Conservation (phyloP, 768 basidiomycete genomes). For the Suillus placidus region DNA sequence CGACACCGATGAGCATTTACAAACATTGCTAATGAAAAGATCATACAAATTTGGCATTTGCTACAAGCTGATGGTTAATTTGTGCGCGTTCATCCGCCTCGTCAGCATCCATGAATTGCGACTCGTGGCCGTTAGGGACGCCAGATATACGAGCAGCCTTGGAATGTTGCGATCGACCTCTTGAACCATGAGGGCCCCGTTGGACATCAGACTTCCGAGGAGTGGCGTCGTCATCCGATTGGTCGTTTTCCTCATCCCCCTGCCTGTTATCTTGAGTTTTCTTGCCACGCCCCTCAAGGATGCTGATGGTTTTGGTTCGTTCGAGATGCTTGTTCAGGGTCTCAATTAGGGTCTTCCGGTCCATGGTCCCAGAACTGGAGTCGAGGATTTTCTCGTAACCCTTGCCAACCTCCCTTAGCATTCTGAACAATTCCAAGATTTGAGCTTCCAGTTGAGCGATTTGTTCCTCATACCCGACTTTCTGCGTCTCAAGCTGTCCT, state of each 20-base stretch:
- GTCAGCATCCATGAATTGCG: conserved; percentile 91
- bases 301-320: conserved; percentile 80
- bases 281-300: conserved; percentile 72
- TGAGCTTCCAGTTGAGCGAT: conserved; percentile 89
- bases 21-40: not conserved
- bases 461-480: conserved; percentile 78
- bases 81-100: conserved; percentile 82
- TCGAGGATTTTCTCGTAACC: conserved; percentile 78
- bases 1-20: conserved; percentile 18
- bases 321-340: conserved; percentile 82
- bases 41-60: conserved; percentile 71
- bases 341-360: conserved; percentile 79
- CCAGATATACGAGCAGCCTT: conserved; percentile 43
- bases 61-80: conserved; percentile 81
- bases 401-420: conserved; percentile 84
- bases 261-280: conserved; percentile 27
- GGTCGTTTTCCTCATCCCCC: conserved; percentile 35
- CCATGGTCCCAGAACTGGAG: conserved; percentile 60
- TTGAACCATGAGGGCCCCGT: conserved; percentile 36
- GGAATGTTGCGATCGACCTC: conserved; percentile 34
- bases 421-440: conserved; percentile 91
- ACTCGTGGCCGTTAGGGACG: conserved; percentile 56
- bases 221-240: conserved; percentile 50
- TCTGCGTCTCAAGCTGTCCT: conserved; percentile 76
- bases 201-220: conserved; percentile 55